Evolutionary conservation across 2,329 filamentous ascomycete genomes (phyloP).

Genomic region (Paradendryphiella salina): DNA sequence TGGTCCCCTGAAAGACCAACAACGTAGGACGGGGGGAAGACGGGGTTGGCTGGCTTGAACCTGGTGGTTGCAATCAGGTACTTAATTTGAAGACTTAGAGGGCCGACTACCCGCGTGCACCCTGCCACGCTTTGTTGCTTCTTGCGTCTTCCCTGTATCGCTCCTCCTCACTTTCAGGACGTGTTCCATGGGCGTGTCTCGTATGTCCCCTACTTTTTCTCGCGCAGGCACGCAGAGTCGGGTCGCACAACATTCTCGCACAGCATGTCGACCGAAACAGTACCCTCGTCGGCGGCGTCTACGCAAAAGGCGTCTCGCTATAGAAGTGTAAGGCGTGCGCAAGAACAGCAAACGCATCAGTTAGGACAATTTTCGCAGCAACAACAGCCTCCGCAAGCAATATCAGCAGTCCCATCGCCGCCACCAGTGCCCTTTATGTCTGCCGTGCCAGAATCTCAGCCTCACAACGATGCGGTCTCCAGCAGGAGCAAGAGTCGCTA

Average conservation of each 20-base stretch:
- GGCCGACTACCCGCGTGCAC: conserved; percentile 31
- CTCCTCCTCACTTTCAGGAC: conserved; percentile 15
- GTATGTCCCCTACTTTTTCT: conserved; percentile 23
- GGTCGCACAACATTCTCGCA: conserved; percentile 24
- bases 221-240: conserved; percentile 27
- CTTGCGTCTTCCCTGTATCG: conserved; percentile 2
- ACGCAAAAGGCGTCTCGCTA: conserved; percentile 60
- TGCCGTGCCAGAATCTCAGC: conserved; percentile 27
- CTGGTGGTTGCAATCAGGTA: conserved; percentile 17
- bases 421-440: conserved; percentile 32
- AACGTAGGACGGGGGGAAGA: conserved; percentile 10
- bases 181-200: conserved; percentile 13
- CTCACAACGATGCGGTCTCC: conserved; percentile 26
- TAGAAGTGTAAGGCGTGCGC: conserved; percentile 58
- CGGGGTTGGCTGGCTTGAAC: conserved; percentile 7
- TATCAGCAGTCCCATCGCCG: conserved; percentile 11
- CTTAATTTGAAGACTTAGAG: conserved; percentile 16
- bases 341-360: conserved; percentile 37
- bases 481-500: conserved; percentile 50
- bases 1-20: conserved; percentile 12
- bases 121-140: conserved; percentile 23
- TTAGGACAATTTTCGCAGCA: conserved; percentile 12
- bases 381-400: conserved; percentile 18
- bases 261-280: conserved; percentile 42
- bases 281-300: conserved; percentile 27